Conservation (phyloP, 345 rosid species). For the Rubroshorea leprosula region DNA sequence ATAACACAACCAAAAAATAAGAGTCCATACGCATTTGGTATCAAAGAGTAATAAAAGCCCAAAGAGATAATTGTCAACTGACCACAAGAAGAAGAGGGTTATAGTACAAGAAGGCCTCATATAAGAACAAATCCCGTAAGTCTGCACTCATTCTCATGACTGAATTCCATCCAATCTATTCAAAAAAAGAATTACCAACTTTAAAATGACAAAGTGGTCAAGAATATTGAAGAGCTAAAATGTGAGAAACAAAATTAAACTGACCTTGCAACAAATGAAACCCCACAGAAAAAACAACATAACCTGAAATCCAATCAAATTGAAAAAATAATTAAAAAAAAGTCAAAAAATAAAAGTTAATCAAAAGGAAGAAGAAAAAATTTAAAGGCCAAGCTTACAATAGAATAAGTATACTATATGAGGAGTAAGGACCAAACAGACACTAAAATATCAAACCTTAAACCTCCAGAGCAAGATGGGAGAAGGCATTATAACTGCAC, state of each 20-base stretch:
- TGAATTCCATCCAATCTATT: conserved; percentile 92
- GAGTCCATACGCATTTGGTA: conserved; percentile 2
- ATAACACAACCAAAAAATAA: conserved; percentile 8
- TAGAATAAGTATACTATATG: no score
- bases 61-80: conserved; percentile 20
- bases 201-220: neutral
- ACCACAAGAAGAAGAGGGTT: conserved; percentile 97
- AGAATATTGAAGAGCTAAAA: neutral
- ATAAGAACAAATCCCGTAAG: conserved; percentile 71
- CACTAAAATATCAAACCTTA: conserved; percentile 44
- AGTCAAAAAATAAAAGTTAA: neutral
- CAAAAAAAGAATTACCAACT: neutral
- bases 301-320: conserved; percentile 39
- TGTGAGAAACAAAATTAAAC: conserved; percentile 7
- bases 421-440: neutral
- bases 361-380: no score
- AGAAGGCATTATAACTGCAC: conserved; percentile 66
- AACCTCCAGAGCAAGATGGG: conserved; percentile 83
- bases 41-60: conserved; percentile 5
- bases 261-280: conserved; percentile 83
- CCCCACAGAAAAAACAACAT: conserved; percentile 82
- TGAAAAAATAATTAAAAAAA: conserved; percentile 7
- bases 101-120: conserved; percentile 89
- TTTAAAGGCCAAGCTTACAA: no score
- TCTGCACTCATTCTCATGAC: conserved; percentile 93